These are phyloP conservation scores for Pseudozyma sp. DNA, from an alignment of 1,284 basidiomycete genomes.

Conservation along the genomic window DNA sequence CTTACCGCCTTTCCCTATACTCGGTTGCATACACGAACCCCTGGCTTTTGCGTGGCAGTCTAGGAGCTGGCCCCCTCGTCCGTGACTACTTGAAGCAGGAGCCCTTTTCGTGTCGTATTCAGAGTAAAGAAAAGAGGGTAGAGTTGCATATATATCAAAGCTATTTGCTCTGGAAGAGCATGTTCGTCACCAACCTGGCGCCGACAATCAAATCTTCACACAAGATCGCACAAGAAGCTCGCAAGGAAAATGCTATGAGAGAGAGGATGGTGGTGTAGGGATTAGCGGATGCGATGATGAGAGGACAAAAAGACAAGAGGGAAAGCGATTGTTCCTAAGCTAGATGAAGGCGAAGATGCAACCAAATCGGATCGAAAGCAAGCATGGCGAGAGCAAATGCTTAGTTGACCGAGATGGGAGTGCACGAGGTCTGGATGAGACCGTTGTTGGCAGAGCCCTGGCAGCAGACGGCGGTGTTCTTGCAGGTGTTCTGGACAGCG, in stretches of 20 bases:
- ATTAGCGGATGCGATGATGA: slow-evolving; percentile 18
- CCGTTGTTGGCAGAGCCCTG: slow-evolving; percentile 51
- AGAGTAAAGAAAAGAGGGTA: too few species aligned
- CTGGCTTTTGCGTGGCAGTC: too few species aligned
- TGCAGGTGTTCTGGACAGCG: slow-evolving; percentile 50
- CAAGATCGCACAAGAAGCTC: neutral
- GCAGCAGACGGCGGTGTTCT: slow-evolving; percentile 51
- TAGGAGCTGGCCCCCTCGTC: too few species aligned
- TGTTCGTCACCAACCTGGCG: too few species aligned
- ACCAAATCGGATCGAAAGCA: neutral
- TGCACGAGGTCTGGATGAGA: slow-evolving; percentile 55
- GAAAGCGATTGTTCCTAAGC: slow-evolving; percentile 2
- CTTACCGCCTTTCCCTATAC: too few species aligned
- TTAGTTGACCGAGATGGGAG: slow-evolving; percentile 55
- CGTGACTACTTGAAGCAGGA: too few species aligned
- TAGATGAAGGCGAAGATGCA: slow-evolving; percentile 1
- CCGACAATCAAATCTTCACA: neutral
- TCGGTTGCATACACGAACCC: too few species aligned
- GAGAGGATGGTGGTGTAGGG: slow-evolving; percentile 5
- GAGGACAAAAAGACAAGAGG: neutral
- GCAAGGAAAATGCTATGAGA: neutral
- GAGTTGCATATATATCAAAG: too few species aligned
- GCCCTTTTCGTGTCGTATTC: too few species aligned
- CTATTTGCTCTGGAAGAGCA: too few species aligned
- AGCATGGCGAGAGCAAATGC: neutral